Evolutionary conservation across 495 filamentous ascomycete genomes (phyloP).

Genomic region (Aspergillus heteromorphus): DNA sequence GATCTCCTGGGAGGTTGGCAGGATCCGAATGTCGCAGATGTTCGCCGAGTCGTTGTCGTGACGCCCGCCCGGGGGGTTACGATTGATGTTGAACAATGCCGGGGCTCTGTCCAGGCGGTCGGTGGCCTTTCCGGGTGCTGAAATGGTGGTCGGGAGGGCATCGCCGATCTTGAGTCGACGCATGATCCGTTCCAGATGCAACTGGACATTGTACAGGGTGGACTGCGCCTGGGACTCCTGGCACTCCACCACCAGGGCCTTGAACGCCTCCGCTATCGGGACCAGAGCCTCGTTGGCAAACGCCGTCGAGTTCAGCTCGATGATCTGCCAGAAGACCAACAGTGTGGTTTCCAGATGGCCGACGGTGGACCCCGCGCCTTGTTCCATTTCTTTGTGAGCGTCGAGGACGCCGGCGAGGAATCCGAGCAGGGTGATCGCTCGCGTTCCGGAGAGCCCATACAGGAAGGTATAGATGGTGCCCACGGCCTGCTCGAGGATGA

Average conservation of each 20-base stretch:
- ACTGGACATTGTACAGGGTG: constrained; percentile 8
- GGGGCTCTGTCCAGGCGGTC: constrained; percentile 24
- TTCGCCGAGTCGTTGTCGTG: constrained; percentile 64
- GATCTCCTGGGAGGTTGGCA: constrained; percentile 62
- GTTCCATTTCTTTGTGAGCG: constrained; percentile 1
- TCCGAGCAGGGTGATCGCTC: constrained; percentile 38
- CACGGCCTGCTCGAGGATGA: constrained; percentile 49
- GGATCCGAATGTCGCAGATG: constrained; percentile 55
- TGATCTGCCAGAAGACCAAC: constrained; percentile 21
- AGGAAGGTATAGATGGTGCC: constrained; percentile 54
- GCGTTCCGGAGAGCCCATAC: constrained; percentile 44
- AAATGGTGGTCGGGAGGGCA: constrained; percentile 24
- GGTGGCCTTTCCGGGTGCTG: constrained; percentile 6
- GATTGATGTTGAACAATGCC: constrained; percentile 30
- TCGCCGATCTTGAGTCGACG: constrained; percentile 36
- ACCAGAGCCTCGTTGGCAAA: constrained; percentile 23
- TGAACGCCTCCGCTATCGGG: constrained; percentile 9
- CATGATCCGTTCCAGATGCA: constrained; percentile 16
- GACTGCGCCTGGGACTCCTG: constrained; percentile 1
- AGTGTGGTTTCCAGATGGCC: constrained; percentile 16
- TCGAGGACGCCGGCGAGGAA: constrained; percentile 23
- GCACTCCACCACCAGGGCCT: constrained; percentile 4
- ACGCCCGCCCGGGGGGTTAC: constrained; percentile 40
- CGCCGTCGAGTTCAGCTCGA: constrained; percentile 28
- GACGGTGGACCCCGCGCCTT: neutral